A percentile compares a stretch with the other conserved stretches of the same genome.
phyloP scores from a whole-genome alignment of 805 yeast species.

The Nakazawaea anatomiae region DNA sequence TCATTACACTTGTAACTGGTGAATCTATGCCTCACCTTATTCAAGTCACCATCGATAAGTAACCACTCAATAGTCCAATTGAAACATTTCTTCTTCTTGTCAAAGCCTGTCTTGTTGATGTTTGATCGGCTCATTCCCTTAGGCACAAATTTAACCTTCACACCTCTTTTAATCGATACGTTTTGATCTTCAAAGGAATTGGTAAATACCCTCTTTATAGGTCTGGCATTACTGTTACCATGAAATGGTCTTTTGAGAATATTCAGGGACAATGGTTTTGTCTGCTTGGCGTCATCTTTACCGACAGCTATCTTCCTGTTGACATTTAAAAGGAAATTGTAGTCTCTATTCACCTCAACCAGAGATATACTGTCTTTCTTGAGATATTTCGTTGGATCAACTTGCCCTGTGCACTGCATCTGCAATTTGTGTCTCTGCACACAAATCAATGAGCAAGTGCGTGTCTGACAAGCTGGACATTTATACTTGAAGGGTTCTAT shows the following conservation, averaged over 20 bases:
- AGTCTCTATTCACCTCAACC: constrained; percentile 70
- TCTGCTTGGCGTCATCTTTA: constrained; percentile 38
- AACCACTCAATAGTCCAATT: constrained; percentile 83
- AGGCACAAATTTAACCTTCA: constrained; percentile 56
- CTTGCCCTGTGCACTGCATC: constrained; percentile 58
- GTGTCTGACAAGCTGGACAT: constrained; percentile 71
- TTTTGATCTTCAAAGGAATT: constrained; percentile 10
- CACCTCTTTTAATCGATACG: constrained; percentile 52
- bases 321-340: constrained; percentile 60
- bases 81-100: constrained; percentile 51
- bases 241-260: constrained; percentile 4
- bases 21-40: constrained; percentile 12
- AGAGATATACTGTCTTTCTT: constrained; percentile 39
- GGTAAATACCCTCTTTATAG: constrained; percentile 13
- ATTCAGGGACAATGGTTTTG: constrained; percentile 7
- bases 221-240: constrained; percentile 15
- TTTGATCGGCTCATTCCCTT: constrained; percentile 66
- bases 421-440: constrained; percentile 63
- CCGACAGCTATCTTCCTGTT: constrained; percentile 57
- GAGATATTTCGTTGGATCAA: constrained; percentile 57
- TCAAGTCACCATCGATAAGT: constrained; percentile 26
- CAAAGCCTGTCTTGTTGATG: constrained; percentile 65
- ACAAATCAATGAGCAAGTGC: constrained; percentile 69
- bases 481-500: constrained; percentile 48
- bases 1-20: constrained; percentile 39